These are phyloP conservation scores for Yamadazyma atlantica DNA, from an alignment of 1,139 yeast species.

Conservation along the genomic window DNA sequence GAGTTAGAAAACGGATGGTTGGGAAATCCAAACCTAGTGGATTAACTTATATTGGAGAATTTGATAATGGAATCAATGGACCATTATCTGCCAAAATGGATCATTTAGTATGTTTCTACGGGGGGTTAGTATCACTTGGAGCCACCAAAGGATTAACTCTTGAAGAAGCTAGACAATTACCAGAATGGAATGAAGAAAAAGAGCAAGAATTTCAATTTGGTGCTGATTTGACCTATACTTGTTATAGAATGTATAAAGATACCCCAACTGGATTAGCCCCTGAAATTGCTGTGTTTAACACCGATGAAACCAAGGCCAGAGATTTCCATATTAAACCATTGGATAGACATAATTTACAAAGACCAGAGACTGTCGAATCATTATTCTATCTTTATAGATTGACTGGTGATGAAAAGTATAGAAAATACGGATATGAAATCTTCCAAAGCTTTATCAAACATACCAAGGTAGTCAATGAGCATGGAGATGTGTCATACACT, in stretches of 20 bases:
- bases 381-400: constrained; percentile 77
- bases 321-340: constrained; percentile 70
- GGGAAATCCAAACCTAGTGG: constrained; percentile 61
- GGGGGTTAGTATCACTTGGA: constrained; percentile 87
- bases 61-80: constrained; percentile 63
- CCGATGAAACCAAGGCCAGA: constrained; percentile 22
- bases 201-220: constrained; percentile 65
- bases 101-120: constrained; percentile 89
- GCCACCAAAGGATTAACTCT: constrained; percentile 71
- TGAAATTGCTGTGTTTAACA: constrained; percentile 82
- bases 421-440: constrained; percentile 90
- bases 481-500: constrained; percentile 62
- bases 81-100: constrained; percentile 81
- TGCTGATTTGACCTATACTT: constrained; percentile 73
- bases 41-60: constrained; percentile 75
- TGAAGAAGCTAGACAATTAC: constrained; percentile 35
- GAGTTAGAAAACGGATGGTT: constrained; percentile 63
- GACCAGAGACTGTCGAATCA: constrained; percentile 95
- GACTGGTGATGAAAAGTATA: constrained; percentile 77
- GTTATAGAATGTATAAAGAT: constrained; percentile 79
- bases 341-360: constrained; percentile 82
- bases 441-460: constrained; percentile 68
- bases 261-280: constrained; percentile 77
- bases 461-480: constrained; percentile 49
- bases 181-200: constrained; percentile 36